phyloP scores from a whole-genome alignment of 257 asterid species.

The Ehretia macrophylla region DNA sequence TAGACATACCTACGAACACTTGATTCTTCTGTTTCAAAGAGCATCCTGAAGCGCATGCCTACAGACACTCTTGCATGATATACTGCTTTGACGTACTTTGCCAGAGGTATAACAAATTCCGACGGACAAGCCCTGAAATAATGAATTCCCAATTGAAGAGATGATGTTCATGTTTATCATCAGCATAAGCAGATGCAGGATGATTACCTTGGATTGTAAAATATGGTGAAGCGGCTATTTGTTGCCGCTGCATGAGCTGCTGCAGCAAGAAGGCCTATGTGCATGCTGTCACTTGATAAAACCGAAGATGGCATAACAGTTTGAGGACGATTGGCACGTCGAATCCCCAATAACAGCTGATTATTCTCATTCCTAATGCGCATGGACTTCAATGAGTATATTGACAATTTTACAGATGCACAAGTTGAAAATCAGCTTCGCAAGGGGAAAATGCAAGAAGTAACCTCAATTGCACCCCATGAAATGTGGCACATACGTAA shows the following conservation, averaged over 20 bases:
- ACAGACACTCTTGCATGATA: conserved; percentile 12
- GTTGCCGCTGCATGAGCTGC: conserved; percentile 96
- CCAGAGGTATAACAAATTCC: conserved; percentile 15
- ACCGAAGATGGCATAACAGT: conserved; percentile 90
- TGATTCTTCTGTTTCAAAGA: conserved; percentile 24
- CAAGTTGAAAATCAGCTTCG: no score
- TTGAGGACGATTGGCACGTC: conserved; percentile 86
- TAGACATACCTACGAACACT: conserved; percentile 10
- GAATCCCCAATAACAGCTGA: conserved; percentile 81
- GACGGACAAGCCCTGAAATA: conserved; percentile 19
- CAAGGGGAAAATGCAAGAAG: no score
- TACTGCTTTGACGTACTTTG: conserved; percentile 14
- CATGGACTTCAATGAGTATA: no score
- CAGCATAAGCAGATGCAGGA: no score
- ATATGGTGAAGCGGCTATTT: conserved; percentile 83
- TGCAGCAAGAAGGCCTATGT: conserved; percentile 97
- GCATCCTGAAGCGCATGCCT: conserved; percentile 23
- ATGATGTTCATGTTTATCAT: no score
- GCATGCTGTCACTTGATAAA: conserved; percentile 94
- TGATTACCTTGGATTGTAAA: conserved; percentile 77
- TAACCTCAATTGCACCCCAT: no score
- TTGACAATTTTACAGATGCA: no score
- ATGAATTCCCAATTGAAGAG: no score
- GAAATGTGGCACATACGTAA: no score
- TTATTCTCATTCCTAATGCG: conserved; percentile 70